Conservation (phyloP, 2,329 filamentous ascomycete species). For the Epichloe brachyelytri region DNA sequence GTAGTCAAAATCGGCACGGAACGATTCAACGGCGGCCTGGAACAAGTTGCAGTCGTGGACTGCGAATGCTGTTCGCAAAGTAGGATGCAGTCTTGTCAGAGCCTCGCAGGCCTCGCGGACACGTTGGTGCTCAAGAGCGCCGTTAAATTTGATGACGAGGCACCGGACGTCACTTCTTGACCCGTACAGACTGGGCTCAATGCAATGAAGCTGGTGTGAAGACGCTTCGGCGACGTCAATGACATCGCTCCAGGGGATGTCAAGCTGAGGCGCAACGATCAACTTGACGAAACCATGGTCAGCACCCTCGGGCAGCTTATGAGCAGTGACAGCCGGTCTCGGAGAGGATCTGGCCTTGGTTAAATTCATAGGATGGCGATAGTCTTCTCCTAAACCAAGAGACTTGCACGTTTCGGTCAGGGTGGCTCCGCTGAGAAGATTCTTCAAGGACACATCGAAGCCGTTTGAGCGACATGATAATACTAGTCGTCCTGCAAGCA, state of each 20-base stretch:
- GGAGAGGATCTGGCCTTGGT: constrained; percentile 1
- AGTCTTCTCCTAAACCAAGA: constrained; percentile 9
- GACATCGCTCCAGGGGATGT: constrained; percentile 28
- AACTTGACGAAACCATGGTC: constrained; percentile 26
- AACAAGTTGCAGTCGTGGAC: constrained; percentile 32
- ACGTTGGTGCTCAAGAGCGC: constrained; percentile 26
- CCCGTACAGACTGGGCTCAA: constrained; percentile 34
- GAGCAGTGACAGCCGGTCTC: constrained; percentile 3
- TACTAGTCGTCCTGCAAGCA: constrained; percentile 31
- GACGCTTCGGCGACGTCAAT: constrained; percentile 36
- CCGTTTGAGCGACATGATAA: constrained; percentile 30
- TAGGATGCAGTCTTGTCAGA: constrained; percentile 32
- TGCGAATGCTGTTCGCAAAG: constrained; percentile 42
- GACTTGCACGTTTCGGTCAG: constrained; percentile 33
- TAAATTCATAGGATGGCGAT: not conserved
- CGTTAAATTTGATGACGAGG: constrained; percentile 34
- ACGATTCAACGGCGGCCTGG: constrained; percentile 33
- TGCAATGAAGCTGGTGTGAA: constrained; percentile 31
- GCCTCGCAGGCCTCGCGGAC: constrained; percentile 34
- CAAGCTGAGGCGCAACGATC: constrained; percentile 29
- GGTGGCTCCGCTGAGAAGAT: constrained; percentile 27
- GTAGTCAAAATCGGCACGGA: constrained; percentile 30
- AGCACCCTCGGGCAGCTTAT: constrained; percentile 5
- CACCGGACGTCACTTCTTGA: constrained; percentile 33
- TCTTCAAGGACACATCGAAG: constrained; percentile 27